Evolutionary conservation across 176 grass and related monocot genomes (phyloP).

Genomic region (Eragrostis curvula): DNA sequence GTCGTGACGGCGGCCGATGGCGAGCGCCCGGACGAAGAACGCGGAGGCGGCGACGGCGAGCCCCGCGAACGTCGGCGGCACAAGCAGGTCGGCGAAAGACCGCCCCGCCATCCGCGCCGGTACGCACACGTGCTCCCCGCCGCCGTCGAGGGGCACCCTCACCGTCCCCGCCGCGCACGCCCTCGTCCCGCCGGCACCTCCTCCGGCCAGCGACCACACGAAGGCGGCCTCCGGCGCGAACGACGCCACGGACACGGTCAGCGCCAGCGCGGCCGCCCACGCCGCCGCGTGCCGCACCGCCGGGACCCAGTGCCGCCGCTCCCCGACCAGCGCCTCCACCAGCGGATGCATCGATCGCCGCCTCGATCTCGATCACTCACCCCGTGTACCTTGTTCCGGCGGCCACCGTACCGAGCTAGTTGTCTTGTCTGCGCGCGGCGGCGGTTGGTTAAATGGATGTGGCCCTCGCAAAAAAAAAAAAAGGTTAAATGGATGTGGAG

Average conservation of each 20-base stretch:
- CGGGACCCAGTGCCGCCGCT: conserved; percentile 31
- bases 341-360: conserved; percentile 44
- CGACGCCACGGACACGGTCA: conserved; percentile 59
- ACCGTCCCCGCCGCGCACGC: conserved; percentile 42
- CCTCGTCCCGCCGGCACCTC: too few relatives aligned
- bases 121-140: conserved; percentile 56
- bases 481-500: neutral
- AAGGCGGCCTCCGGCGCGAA: conserved; percentile 75
- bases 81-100: conserved; percentile 57
- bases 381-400: too few relatives aligned
- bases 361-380: too few relatives aligned
- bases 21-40: conserved; percentile 72
- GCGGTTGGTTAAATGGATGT: neutral
- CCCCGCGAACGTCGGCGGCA: conserved; percentile 75
- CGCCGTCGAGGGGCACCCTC: conserved; percentile 66
- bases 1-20: conserved; percentile 45
- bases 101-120: conserved; percentile 52
- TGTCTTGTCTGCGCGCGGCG: neutral
- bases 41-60: conserved; percentile 79
- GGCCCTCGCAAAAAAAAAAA: too few relatives aligned
- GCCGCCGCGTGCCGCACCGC: conserved; percentile 50
- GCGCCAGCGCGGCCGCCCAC: conserved; percentile 69
- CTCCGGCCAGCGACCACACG: conserved; percentile 51
- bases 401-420: too few relatives aligned
- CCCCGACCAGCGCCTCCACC: conserved; percentile 34